phyloP scores from a whole-genome alignment of 2,329 filamentous ascomycete genomes.

The Chrysosporium queenslandicum region DNA sequence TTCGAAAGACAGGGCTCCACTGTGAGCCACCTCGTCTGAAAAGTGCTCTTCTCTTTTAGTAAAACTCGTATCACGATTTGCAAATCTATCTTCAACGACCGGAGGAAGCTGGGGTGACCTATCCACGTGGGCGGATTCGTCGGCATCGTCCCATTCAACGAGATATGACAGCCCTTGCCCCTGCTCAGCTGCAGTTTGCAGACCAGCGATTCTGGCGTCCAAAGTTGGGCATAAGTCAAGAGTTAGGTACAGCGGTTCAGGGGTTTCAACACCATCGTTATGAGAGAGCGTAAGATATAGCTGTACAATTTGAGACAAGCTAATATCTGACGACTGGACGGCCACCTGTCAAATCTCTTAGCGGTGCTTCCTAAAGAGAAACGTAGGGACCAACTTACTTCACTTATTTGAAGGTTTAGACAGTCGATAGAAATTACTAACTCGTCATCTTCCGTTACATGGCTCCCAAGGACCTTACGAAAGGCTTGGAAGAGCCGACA shows the following conservation, averaged over 20 bases:
- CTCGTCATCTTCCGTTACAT: slow-evolving; percentile 48
- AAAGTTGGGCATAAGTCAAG: slow-evolving; percentile 48
- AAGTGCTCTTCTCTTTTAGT: slow-evolving; percentile 21
- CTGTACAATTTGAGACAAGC: slow-evolving; percentile 49
- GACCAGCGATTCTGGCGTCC: slow-evolving; percentile 42
- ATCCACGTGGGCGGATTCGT: slow-evolving; percentile 10
- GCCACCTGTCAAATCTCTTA: slow-evolving; percentile 40
- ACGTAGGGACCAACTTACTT: slow-evolving; percentile 39
- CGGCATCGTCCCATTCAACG: slow-evolving; percentile 10
- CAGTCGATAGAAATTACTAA: slow-evolving; percentile 47
- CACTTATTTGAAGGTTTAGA: slow-evolving; percentile 47
- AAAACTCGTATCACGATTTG: slow-evolving; percentile 6
- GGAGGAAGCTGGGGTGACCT: slow-evolving; percentile 12
- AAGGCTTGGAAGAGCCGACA: slow-evolving; percentile 48
- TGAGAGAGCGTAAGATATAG: slow-evolving; percentile 49
- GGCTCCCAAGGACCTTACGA: slow-evolving; percentile 45
- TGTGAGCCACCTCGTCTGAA: not conserved
- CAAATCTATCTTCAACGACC: not conserved
- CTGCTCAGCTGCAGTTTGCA: slow-evolving; percentile 45
- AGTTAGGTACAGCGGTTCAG: slow-evolving; percentile 49
- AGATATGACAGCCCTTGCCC: slow-evolving; percentile 48
- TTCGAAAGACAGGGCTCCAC: not conserved
- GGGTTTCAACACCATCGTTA: slow-evolving; percentile 47
- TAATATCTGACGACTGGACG: slow-evolving; percentile 39
- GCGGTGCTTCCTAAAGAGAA: not conserved